A percentile compares a stretch with the other conserved stretches of the same genome.
Conservation (phyloP, 768 basidiomycete species). For the Tylopilus balloui region DNA sequence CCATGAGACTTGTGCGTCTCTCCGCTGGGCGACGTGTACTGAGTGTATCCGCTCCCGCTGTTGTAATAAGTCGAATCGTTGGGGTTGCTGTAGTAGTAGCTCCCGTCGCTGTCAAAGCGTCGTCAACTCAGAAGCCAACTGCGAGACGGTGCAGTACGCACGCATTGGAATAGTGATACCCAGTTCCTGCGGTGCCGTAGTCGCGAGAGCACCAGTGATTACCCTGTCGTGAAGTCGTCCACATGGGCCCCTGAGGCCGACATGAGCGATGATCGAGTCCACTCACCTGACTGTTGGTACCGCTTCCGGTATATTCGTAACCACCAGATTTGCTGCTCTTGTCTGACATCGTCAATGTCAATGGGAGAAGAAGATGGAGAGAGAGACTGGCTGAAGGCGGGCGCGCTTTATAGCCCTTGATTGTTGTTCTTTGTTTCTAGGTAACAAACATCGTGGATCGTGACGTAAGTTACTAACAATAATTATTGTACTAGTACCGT, state of each 20-base stretch:
- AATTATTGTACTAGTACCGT: too few species aligned
- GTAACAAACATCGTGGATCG: too few species aligned
- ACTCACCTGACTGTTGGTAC: slow-evolving; percentile 51
- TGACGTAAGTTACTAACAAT: too few species aligned
- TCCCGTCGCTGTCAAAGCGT: slow-evolving; percentile 39
- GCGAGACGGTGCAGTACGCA: slow-evolving; percentile 23
- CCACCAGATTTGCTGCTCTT: slow-evolving; percentile 20
- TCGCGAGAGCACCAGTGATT: slow-evolving; percentile 59
- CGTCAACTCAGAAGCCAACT: neutral
- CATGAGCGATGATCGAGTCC: neutral
- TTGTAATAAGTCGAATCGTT: slow-evolving; percentile 60
- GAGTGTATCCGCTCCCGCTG: slow-evolving; percentile 41
- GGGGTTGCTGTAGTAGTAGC: slow-evolving; percentile 61
- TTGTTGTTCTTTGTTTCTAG: slow-evolving; percentile 15
- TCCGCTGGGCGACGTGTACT: slow-evolving; percentile 48
- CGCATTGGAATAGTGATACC: slow-evolving; percentile 64
- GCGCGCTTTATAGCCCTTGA: slow-evolving; percentile 4
- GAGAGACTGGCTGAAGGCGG: rapidly evolving
- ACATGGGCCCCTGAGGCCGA: neutral
- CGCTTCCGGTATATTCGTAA: slow-evolving; percentile 43
- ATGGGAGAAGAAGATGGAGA: neutral
- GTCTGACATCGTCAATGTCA: slow-evolving; percentile 12
- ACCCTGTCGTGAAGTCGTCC: slow-evolving; percentile 37
- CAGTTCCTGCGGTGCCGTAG: slow-evolving; percentile 37
- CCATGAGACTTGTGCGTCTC: slow-evolving; percentile 24